phyloP scores from a whole-genome alignment of 108 stramenopile genomes.

The Cyclotella baltica region DNA sequence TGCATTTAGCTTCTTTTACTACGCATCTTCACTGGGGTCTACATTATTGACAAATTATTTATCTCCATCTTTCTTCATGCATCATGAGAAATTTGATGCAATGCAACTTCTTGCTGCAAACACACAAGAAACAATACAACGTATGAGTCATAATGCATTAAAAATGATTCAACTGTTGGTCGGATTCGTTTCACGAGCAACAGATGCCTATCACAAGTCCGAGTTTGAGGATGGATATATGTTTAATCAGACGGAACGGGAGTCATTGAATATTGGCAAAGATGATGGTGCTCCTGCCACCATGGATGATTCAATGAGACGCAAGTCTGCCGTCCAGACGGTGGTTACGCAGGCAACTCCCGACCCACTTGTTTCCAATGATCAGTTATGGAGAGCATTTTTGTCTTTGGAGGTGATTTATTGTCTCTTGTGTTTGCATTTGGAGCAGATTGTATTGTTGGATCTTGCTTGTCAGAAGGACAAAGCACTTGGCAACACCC shows the following conservation, averaged over 20 bases:
- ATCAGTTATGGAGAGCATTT: conserved; percentile 74
- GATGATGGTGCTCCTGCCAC: conserved; percentile 6
- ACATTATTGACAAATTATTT: conserved; percentile 46
- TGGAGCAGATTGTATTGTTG: conserved; percentile 35
- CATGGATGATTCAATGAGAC: background rate
- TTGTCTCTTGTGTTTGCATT: conserved; percentile 43
- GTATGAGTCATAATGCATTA: conserved; percentile 30
- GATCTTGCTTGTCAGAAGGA: background rate
- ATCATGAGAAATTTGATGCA: conserved; percentile 35
- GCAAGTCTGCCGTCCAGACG: conserved; percentile 26
- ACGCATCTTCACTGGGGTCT: conserved; percentile 33
- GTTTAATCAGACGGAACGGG: conserved; percentile 53
- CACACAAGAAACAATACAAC: background rate
- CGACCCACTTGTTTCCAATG: conserved; percentile 44
- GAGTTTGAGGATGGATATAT: conserved; percentile 75
- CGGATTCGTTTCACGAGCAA: conserved; percentile 60
- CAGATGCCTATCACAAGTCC: conserved; percentile 79
- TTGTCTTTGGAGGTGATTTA: conserved; percentile 70
- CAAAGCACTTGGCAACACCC: conserved; percentile 8
- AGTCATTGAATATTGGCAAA: conserved; percentile 47
- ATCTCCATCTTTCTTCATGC: conserved; percentile 5
- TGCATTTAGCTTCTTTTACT: conserved; percentile 50
- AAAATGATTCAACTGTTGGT: conserved; percentile 40
- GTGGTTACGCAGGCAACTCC: conserved; percentile 48
- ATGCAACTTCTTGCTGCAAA: background rate